Percentiles rank a stretch among this genome's conserved stretches.
These are phyloP conservation scores for Euphorbia celastroides DNA, from an alignment of 441 rosid genomes.

Conservation along the genomic window DNA sequence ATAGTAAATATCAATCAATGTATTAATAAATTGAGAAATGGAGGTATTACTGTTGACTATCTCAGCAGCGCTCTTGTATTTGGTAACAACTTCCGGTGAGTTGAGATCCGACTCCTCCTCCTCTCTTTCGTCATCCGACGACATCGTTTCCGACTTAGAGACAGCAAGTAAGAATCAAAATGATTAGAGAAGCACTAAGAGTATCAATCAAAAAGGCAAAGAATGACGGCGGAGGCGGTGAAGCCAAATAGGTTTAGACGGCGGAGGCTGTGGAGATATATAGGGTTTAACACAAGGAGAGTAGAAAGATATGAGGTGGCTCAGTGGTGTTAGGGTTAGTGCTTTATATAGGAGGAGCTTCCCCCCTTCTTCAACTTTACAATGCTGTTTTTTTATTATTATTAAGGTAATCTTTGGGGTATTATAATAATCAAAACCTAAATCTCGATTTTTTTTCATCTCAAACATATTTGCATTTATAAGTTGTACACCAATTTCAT, in stretches of 20 bases:
- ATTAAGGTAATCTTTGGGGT: too few species aligned
- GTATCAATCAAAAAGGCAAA: neutral
- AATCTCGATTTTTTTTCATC: too few species aligned
- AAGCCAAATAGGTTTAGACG: neutral
- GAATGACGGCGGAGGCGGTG: neutral
- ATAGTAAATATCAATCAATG: neutral
- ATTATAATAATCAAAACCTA: too few species aligned
- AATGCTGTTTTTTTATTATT: slow-evolving; percentile 8
- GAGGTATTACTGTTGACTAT: slow-evolving; percentile 69
- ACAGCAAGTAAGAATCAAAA: neutral
- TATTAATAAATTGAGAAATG: neutral
- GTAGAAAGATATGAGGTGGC: slow-evolving; percentile 5
- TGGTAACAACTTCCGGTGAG: slow-evolving; percentile 89
- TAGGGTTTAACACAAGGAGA: slow-evolving; percentile 26
- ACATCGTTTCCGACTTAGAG: slow-evolving; percentile 42
- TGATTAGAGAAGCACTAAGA: neutral
- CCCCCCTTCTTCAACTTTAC: neutral
- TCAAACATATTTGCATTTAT: too few species aligned
- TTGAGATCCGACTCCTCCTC: slow-evolving; percentile 94
- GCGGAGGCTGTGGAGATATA: too few species aligned
- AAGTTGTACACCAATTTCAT: too few species aligned
- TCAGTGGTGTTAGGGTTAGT: slow-evolving; percentile 24
- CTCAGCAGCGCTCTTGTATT: slow-evolving; percentile 95
- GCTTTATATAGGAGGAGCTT: neutral
- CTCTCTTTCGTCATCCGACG: slow-evolving; percentile 98